Percentiles rank a stretch among this genome's conserved stretches.
Evolutionary conservation across 495 filamentous ascomycete species (phyloP).

Genomic region (Paragyromitra xinjiangensis): DNA sequence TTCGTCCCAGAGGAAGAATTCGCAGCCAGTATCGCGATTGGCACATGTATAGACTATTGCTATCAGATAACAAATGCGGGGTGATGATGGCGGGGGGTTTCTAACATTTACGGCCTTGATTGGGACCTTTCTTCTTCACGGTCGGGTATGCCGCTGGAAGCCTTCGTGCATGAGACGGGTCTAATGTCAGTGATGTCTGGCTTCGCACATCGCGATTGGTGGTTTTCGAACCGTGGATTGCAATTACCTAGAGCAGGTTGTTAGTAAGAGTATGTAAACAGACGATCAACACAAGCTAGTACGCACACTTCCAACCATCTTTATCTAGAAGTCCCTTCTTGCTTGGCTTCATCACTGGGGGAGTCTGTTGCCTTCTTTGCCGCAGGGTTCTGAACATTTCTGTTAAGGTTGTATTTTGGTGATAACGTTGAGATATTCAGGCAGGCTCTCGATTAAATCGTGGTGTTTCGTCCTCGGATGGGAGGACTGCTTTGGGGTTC

Average conservation of each 20-base stretch:
- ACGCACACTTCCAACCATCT: slow-evolving; percentile 42
- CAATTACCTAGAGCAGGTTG: slow-evolving; percentile 22
- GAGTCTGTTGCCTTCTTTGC: slow-evolving; percentile 1
- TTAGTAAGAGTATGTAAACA: slow-evolving; percentile 16
- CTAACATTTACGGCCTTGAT: slow-evolving; percentile 35
- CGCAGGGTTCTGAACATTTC: slow-evolving; percentile 10
- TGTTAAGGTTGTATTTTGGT: not conserved
- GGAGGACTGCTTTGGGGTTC: not conserved
- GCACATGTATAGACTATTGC: slow-evolving; percentile 31
- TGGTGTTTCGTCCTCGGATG: not conserved
- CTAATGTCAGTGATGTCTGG: slow-evolving; percentile 26
- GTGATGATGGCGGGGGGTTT: not conserved
- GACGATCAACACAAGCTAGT: not conserved
- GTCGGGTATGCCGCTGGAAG: slow-evolving; percentile 12
- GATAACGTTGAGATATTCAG: not conserved
- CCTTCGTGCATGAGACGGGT: not conserved
- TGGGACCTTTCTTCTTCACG: not conserved
- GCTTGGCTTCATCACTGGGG: not conserved
- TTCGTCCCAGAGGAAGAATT: slow-evolving; percentile 30
- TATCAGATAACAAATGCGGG: slow-evolving; percentile 17
- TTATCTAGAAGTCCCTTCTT: slow-evolving; percentile 21
- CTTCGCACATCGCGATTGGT: not conserved
- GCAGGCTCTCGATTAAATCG: not conserved
- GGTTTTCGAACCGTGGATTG: slow-evolving; percentile 33
- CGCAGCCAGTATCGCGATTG: slow-evolving; percentile 35